Evolutionary conservation across 768 basidiomycete species (phyloP).

Genomic region (Favolaschia claudopus): DNA sequence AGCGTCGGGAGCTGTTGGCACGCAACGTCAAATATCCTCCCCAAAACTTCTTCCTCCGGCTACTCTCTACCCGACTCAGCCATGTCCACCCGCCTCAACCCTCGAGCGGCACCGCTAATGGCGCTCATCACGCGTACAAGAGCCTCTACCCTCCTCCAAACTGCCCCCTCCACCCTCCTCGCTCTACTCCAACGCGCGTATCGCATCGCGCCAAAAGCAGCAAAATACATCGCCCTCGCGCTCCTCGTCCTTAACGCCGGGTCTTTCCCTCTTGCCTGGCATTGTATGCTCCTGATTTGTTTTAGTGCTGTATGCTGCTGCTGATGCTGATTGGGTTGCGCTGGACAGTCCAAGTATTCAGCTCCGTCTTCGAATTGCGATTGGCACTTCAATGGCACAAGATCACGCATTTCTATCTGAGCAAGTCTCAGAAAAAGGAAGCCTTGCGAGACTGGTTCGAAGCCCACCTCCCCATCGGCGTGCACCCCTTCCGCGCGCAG

Average conservation of each 20-base stretch:
- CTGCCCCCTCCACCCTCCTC: no score
- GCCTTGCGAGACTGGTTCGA: constrained; percentile 22
- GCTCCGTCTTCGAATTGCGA: constrained; percentile 1
- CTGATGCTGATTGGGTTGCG: no score
- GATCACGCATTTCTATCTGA: constrained; percentile 42
- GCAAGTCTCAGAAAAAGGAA: constrained; percentile 37
- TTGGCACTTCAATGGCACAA: constrained; percentile 1
- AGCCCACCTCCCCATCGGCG: constrained; percentile 51
- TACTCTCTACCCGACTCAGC: no score
- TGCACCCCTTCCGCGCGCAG: constrained; percentile 58
- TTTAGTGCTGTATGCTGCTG: background rate
- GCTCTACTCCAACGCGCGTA: background rate
- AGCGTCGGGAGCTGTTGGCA: no score
- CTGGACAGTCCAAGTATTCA: constrained; percentile 10
- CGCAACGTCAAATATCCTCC: no score
- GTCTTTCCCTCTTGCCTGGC: constrained; percentile 22
- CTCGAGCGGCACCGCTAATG: no score
- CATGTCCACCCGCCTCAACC: no score
- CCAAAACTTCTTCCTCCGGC: no score
- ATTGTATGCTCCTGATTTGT: constrained; percentile 5
- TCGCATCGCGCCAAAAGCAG: background rate
- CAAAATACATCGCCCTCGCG: background rate
- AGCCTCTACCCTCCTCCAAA: no score
- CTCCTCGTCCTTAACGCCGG: constrained; percentile 14
- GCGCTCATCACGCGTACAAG: no score